A percentile compares a stretch with the other conserved stretches of the same genome.
phyloP scores from a whole-genome alignment of 805 yeast species.

The Pichia exigua region DNA sequence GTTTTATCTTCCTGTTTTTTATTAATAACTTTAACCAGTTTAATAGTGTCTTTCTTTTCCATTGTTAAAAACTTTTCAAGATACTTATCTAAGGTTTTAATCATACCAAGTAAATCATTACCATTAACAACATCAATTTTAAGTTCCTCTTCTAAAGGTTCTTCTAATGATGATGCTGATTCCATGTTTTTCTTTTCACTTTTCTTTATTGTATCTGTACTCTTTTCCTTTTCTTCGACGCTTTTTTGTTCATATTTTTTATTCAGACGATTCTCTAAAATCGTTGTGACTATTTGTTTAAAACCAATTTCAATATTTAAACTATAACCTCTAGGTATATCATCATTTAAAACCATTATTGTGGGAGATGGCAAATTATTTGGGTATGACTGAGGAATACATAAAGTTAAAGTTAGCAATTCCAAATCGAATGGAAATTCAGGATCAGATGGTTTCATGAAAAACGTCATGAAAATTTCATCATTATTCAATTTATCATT shows the following conservation, averaged over 20 bases:
- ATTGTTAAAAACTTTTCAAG: conserved; percentile 51
- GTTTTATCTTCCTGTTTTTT: conserved; percentile 3
- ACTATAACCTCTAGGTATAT: conserved; percentile 63
- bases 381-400: conserved; percentile 53
- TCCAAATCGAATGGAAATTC: conserved; percentile 63
- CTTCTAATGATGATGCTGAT: conserved; percentile 10
- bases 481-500: conserved; percentile 11
- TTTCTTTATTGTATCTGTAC: background rate
- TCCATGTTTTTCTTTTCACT: conserved; percentile 11
- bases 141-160: conserved; percentile 9
- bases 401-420: conserved; percentile 42
- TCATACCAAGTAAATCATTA: conserved; percentile 44
- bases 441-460: conserved; percentile 56
- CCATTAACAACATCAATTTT: conserved; percentile 35
- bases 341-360: conserved; percentile 52
- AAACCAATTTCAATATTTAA: conserved; percentile 64
- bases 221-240: conserved; percentile 6
- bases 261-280: conserved; percentile 27
- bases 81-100: conserved; percentile 47
- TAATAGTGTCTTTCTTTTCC: conserved; percentile 54
- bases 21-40: conserved; percentile 38
- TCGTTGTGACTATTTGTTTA: conserved; percentile 34
- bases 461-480: conserved; percentile 36
- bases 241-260: conserved; percentile 5
- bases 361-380: conserved; percentile 34